These are phyloP conservation scores for Arthrobotrys megalospora DNA, from an alignment of 2,329 filamentous ascomycete species.

Conservation along the genomic window DNA sequence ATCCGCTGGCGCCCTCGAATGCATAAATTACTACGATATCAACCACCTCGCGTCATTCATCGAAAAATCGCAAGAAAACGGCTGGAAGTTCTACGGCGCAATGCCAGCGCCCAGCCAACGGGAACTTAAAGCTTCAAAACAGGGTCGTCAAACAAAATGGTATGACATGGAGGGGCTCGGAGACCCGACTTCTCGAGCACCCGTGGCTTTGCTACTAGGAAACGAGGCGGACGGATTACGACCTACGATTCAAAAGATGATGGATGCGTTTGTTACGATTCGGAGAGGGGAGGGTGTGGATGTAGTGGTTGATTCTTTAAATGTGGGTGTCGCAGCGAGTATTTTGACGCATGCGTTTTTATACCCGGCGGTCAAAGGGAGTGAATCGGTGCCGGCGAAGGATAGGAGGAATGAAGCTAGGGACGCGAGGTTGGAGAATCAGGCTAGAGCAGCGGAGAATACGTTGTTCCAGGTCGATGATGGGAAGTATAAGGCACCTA, in stretches of 20 bases:
- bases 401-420: slow-evolving; percentile 18
- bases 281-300: slow-evolving; percentile 71
- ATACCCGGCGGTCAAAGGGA: slow-evolving; percentile 65
- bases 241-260: slow-evolving; percentile 75
- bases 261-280: slow-evolving; percentile 78
- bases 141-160: slow-evolving; percentile 67
- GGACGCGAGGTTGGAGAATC: neutral
- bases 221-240: slow-evolving; percentile 83
- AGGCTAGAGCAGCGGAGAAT: slow-evolving; percentile 4
- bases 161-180: slow-evolving; percentile 70
- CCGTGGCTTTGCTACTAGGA: slow-evolving; percentile 85
- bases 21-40: slow-evolving; percentile 80
- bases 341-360: slow-evolving; percentile 81
- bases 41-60: slow-evolving; percentile 80
- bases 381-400: slow-evolving; percentile 3
- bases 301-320: slow-evolving; percentile 85
- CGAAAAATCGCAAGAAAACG: slow-evolving; percentile 75
- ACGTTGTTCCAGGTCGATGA: slow-evolving; percentile 42
- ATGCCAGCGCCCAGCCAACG: slow-evolving; percentile 70
- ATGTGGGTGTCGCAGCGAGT: slow-evolving; percentile 89
- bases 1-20: slow-evolving; percentile 88
- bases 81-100: slow-evolving; percentile 88
- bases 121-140: slow-evolving; percentile 40
- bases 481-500: slow-evolving; percentile 44
- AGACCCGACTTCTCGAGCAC: slow-evolving; percentile 74